These are phyloP conservation scores for Trichophyton schoenleinii DNA, from an alignment of 2,329 filamentous ascomycete genomes.

Conservation along the genomic window DNA sequence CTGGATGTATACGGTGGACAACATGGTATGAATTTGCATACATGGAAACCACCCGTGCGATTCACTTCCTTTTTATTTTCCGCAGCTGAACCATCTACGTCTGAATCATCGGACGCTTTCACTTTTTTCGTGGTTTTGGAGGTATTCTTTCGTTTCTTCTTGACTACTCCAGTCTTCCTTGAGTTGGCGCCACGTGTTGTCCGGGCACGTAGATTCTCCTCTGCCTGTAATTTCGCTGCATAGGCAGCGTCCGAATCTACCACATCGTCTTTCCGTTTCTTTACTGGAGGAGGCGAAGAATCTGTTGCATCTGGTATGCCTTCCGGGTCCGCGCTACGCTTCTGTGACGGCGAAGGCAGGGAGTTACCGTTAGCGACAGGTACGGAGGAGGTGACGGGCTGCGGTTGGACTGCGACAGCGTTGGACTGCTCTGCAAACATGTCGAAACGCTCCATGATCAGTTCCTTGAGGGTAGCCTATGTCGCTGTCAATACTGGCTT, in stretches of 20 bases:
- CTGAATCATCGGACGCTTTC: constrained; percentile 67
- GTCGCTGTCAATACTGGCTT: not conserved
- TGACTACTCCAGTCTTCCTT: constrained; percentile 45
- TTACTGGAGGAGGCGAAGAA: constrained; percentile 41
- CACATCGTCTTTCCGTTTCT: constrained; percentile 51
- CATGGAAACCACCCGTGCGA: constrained; percentile 82
- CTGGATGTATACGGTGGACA: not conserved
- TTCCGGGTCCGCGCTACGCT: constrained; percentile 32
- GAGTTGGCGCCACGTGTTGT: constrained; percentile 62
- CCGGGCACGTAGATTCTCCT: constrained; percentile 68
- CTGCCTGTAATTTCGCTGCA: constrained; percentile 78
- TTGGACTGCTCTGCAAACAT: constrained; percentile 42
- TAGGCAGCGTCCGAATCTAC: constrained; percentile 74
- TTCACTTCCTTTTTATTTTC: constrained; percentile 49
- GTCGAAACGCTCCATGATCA: constrained; percentile 65
- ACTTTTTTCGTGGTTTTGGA: constrained; percentile 53
- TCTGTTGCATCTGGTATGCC: constrained; percentile 27
- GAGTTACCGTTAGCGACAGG: constrained; percentile 27
- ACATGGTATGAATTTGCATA: constrained; percentile 22
- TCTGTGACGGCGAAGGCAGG: constrained; percentile 27
- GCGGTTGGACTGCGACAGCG: constrained; percentile 9
- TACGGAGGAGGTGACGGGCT: constrained; percentile 14
- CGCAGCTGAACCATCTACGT: constrained; percentile 52
- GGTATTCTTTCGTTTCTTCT: constrained; percentile 46
- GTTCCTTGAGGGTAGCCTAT: constrained; percentile 55